A percentile compares a stretch with the other conserved stretches of the same genome.
These are phyloP conservation scores for Litsea cubeba DNA, from an alignment of 164 flowering plant genomes.

Conservation along the genomic window DNA sequence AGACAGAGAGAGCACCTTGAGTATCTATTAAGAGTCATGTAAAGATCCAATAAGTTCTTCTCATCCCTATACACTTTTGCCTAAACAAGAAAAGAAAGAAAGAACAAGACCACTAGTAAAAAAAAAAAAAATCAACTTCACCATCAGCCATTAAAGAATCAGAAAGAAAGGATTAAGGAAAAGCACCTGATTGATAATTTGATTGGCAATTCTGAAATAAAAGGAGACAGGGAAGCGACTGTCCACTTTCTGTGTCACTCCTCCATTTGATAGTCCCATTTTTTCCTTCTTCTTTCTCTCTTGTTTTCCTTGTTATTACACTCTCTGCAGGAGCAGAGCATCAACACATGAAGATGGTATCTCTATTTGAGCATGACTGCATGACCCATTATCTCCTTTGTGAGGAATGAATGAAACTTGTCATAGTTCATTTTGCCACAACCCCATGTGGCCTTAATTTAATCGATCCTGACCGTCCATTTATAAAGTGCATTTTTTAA, in stretches of 20 bases:
- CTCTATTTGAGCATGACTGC: too few relatives aligned
- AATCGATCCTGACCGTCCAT: too few relatives aligned
- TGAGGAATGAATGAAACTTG: too few relatives aligned
- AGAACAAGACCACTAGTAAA: neutral
- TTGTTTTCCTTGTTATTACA: too few relatives aligned
- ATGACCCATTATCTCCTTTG: too few relatives aligned
- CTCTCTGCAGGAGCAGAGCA: too few relatives aligned
- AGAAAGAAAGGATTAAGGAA: too few relatives aligned
- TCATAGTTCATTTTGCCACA: too few relatives aligned
- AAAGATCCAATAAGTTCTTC: slow-evolving; percentile 21
- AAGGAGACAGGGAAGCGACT: slow-evolving; percentile 18
- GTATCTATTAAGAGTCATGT: slow-evolving; percentile 19
- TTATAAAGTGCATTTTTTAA: too few relatives aligned
- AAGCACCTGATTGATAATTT: slow-evolving; percentile 22
- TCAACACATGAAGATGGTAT: too few relatives aligned
- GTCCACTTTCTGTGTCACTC: neutral
- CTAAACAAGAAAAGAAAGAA: slow-evolving; percentile 6
- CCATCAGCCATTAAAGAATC: too few relatives aligned
- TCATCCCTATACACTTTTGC: slow-evolving; percentile 26
- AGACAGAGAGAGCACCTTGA: slow-evolving; percentile 14
- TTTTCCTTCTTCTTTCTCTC: neutral
- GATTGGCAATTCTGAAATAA: slow-evolving; percentile 29
- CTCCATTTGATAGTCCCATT: neutral
- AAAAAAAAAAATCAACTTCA: neutral
- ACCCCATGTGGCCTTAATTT: too few relatives aligned